phyloP scores from a whole-genome alignment of 1,284 basidiomycete genomes.

The Spongiforma sp. region DNA sequence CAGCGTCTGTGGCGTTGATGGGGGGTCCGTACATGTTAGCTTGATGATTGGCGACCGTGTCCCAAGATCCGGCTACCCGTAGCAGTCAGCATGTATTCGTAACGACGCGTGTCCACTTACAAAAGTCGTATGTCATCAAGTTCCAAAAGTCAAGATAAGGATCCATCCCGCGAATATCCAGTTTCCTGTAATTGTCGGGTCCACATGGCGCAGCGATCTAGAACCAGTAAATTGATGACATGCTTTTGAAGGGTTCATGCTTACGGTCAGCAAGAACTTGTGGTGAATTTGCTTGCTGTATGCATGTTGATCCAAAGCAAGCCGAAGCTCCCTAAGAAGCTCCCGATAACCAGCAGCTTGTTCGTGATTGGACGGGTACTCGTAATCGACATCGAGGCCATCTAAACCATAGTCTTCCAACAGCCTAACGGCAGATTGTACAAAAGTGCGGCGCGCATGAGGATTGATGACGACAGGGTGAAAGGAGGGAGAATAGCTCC shows the following conservation, averaged over 20 bases:
- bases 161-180: conserved; percentile 88
- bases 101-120: conserved; percentile 45
- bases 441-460: conserved; percentile 73
- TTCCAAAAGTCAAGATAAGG: conserved; percentile 94
- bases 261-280: conserved; percentile 77
- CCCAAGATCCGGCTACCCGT: conserved; percentile 82
- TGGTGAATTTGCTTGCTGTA: conserved; percentile 60
- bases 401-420: conserved; percentile 84
- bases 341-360: conserved; percentile 78
- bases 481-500: conserved; percentile 86
- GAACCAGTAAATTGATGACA: conserved; percentile 14
- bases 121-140: conserved; percentile 91
- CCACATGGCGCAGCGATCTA: conserved; percentile 95
- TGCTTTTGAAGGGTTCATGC: conserved; percentile 27
- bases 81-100: conserved; percentile 16
- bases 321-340: conserved; percentile 72
- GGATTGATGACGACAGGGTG: conserved; percentile 77
- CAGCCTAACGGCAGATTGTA: conserved; percentile 75
- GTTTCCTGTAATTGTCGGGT: conserved; percentile 80
- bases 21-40: conserved; percentile 81
- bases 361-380: conserved; percentile 75
- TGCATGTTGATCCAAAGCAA: conserved; percentile 72
- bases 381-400: conserved; percentile 84
- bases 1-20: conserved; percentile 69
- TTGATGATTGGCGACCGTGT: conserved; percentile 81